A percentile compares a stretch with the other conserved stretches of the same genome.
phyloP scores from a whole-genome alignment of 225 moss, liverwort and hornwort species.

The Lunularia cruciata region DNA sequence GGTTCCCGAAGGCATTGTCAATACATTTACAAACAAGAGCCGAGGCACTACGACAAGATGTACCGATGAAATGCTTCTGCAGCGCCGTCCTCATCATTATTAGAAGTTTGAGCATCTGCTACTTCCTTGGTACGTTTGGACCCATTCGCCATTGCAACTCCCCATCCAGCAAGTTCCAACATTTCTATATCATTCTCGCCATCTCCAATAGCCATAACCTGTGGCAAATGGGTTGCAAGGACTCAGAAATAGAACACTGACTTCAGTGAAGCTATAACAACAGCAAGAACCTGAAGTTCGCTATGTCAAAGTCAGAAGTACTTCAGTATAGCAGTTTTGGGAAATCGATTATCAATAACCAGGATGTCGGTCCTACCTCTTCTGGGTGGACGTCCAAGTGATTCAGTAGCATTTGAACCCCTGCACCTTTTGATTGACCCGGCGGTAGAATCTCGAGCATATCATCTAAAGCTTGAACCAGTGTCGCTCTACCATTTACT shows the following conservation, averaged over 20 bases:
- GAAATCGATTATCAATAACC: neutral
- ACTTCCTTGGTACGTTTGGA: slow-evolving; percentile 50
- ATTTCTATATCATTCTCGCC: slow-evolving; percentile 98
- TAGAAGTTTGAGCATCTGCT: slow-evolving; percentile 71
- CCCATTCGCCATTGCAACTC: slow-evolving; percentile 90
- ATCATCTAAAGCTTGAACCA: slow-evolving; percentile 86
- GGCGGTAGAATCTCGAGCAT: slow-evolving; percentile 91
- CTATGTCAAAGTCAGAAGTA: neutral
- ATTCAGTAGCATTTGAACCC: slow-evolving; percentile 70
- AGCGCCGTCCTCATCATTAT: slow-evolving; percentile 89
- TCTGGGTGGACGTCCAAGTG: slow-evolving; percentile 60
- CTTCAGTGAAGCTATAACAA: neutral
- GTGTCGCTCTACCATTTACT: slow-evolving; percentile 55
- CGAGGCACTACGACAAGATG: slow-evolving; percentile 51
- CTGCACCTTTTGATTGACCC: slow-evolving; percentile 78
- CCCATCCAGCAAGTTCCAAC: slow-evolving; percentile 85
- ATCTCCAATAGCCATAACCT: slow-evolving; percentile 96
- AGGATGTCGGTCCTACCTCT: slow-evolving; percentile 41
- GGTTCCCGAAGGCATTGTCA: neutral
- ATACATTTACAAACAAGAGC: neutral
- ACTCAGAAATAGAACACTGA: neutral
- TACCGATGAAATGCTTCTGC: slow-evolving; percentile 73
- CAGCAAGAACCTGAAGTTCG: neutral
- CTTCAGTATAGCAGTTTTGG: neutral
- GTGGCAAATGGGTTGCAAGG: neutral